Evolutionary conservation across 768 basidiomycete species (phyloP), one percentile per base, ranked within the genome.

Genomic region (Pleurotus salmoneostramineus): DNA sequence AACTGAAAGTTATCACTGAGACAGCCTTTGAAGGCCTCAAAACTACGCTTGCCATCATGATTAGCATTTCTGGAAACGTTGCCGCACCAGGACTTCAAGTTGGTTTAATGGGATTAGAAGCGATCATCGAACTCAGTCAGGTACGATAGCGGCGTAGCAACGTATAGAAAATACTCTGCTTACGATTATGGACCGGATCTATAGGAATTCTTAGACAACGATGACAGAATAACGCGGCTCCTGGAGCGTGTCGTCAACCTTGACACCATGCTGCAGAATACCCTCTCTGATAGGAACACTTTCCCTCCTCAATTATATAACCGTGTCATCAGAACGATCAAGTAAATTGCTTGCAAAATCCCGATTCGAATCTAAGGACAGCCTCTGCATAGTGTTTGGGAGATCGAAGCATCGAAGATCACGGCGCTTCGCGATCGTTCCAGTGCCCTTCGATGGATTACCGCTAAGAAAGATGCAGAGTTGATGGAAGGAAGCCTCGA

Each of bases 361-460:
- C 21, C 8, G n/a, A 31, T 14, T 52, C 27, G 17, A 32, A 5
- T 37, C 8, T 8, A 11, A 14, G 45, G 15, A 11, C 11, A 17
- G 15, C 44, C 37, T 27, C 5, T 27, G 21, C 21, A 27, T 40
- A 55, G 52, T 6, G 14, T 32, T 10, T 55, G 52, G 52, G 52
- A 55, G 34, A 31, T 10, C 36, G 52, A 55, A 43, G 52, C 52
- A 11, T n/a, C 52, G 10, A 55, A 55, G 40, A 31, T 55, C 43
- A 7, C 52, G 7, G 52, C 15, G 6, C 52, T 55, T 43, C 52
- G 52, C n/a, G 52, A 55, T 4, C 40, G 52, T 21, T 27, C 6
- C 31, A 40, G 37, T 11, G 37, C 40, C 3, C 6, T 43, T 14
- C 35, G 40, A 17, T 55, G 52, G 52, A 14, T 55, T 5, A 55